Conservation (phyloP, 306 rosid species). For the Castanea sativa region DNA sequence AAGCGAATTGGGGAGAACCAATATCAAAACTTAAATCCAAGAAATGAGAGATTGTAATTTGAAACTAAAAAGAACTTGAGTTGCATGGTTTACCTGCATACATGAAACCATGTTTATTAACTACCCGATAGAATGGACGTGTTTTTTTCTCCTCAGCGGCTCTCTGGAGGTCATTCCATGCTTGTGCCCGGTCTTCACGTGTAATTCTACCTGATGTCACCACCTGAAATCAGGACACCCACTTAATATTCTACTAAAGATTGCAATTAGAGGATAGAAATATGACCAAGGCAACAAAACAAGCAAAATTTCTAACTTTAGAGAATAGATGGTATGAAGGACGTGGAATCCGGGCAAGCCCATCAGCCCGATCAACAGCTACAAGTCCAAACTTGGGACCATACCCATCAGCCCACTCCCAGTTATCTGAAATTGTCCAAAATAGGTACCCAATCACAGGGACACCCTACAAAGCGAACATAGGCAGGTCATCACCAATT, state of each 20-base stretch:
- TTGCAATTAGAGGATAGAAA: conserved; percentile 18
- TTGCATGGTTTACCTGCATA: conserved; percentile 72
- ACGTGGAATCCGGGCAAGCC: conserved; percentile 74
- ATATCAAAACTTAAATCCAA: conserved; percentile 8
- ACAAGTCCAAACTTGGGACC: conserved; percentile 99
- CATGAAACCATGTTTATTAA: conserved; percentile 70
- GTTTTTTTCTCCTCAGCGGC: conserved; percentile 70
- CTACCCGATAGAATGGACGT: conserved; percentile 81
- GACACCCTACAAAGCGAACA: conserved; percentile 67
- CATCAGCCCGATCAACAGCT: conserved; percentile 79
- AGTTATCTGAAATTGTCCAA: conserved; percentile 96
- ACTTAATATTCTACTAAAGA: conserved; percentile 14
- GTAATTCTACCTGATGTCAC: conserved; percentile 66
- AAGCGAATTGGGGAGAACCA: neutral
- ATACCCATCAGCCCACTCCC: conserved; percentile 99
- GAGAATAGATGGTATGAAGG: conserved; percentile 89
- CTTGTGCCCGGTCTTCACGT: conserved; percentile 58
- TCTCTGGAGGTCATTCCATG: conserved; percentile 73
- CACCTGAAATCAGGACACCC: conserved; percentile 52
- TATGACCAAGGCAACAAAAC: conserved; percentile 7
- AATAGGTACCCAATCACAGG: conserved; percentile 59
- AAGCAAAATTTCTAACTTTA: conserved; percentile 43
- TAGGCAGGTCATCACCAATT: conserved; percentile 16
- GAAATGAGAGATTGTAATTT: conserved; percentile 9
- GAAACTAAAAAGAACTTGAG: conserved; percentile 10